Conservation (phyloP, 2,329 filamentous ascomycete species). For the Ophiostoma montium region DNA sequence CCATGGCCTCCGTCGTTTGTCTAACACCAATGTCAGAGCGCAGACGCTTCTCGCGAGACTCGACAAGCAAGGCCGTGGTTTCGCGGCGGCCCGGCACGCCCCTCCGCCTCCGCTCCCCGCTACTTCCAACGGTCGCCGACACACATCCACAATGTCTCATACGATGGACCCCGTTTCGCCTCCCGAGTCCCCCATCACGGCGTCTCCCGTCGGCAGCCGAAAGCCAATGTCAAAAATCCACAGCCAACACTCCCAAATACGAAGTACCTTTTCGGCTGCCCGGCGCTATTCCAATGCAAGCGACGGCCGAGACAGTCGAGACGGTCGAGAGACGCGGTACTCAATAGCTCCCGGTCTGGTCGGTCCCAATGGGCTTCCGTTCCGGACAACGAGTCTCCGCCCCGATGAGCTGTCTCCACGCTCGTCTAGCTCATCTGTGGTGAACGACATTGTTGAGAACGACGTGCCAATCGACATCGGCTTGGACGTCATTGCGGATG, state of each 20-base stretch:
- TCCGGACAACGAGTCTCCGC: conserved; percentile 17
- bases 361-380: conserved; percentile 20
- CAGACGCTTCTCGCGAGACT: background rate
- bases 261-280: background rate
- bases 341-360: conserved; percentile 17
- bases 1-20: background rate
- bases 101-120: background rate
- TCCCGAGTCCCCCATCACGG: conserved; percentile 26
- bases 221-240: conserved; percentile 14
- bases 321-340: conserved; percentile 15
- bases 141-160: conserved; percentile 9
- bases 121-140: background rate
- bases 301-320: too few relatives aligned
- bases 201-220: conserved; percentile 20
- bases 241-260: conserved; percentile 3
- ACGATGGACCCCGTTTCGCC: conserved; percentile 26
- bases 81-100: background rate
- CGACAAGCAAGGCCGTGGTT: background rate
- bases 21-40: background rate
- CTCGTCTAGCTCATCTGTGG: conserved; percentile 19
- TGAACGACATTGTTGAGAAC: background rate
- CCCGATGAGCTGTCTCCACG: conserved; percentile 26
- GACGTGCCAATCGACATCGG: background rate
- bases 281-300: background rate
- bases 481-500: conserved; percentile 3